These are phyloP conservation scores for Phtheirospermum japonicum DNA, from an alignment of 257 asterid species.

Conservation along the genomic window DNA sequence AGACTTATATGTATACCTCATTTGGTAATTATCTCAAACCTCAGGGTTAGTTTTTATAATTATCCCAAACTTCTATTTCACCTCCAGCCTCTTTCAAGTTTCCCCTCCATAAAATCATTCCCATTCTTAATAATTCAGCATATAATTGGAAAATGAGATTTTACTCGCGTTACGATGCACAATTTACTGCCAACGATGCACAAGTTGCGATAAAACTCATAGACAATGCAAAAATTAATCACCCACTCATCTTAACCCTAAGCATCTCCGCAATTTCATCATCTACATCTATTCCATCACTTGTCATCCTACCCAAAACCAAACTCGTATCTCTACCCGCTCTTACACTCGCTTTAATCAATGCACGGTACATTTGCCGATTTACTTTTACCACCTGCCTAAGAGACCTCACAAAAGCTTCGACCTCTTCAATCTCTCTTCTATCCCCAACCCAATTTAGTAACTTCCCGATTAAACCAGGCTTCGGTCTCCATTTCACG, in stretches of 20 bases:
- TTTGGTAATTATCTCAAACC: neutral
- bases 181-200: no score
- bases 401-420: slow-evolving; percentile 42
- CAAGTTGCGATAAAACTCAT: no score
- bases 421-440: slow-evolving; percentile 40
- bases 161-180: no score
- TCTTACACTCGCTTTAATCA: slow-evolving; percentile 33
- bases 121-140: no score
- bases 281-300: slow-evolving; percentile 33
- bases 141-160: no score
- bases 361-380: slow-evolving; percentile 32
- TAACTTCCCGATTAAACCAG: slow-evolving; percentile 31
- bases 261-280: slow-evolving; percentile 37
- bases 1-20: neutral
- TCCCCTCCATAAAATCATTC: no score
- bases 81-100: neutral
- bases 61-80: neutral
- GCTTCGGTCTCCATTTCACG: slow-evolving; percentile 52
- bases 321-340: slow-evolving; percentile 27
- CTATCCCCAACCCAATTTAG: slow-evolving; percentile 47
- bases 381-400: slow-evolving; percentile 33
- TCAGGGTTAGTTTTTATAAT: neutral
- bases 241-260: slow-evolving; percentile 22
- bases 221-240: neutral
- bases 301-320: slow-evolving; percentile 34